Percentiles rank a stretch among this genome's conserved stretches.
phyloP scores from a whole-genome alignment of 257 asterid species.

The Perilla frutescens region DNA sequence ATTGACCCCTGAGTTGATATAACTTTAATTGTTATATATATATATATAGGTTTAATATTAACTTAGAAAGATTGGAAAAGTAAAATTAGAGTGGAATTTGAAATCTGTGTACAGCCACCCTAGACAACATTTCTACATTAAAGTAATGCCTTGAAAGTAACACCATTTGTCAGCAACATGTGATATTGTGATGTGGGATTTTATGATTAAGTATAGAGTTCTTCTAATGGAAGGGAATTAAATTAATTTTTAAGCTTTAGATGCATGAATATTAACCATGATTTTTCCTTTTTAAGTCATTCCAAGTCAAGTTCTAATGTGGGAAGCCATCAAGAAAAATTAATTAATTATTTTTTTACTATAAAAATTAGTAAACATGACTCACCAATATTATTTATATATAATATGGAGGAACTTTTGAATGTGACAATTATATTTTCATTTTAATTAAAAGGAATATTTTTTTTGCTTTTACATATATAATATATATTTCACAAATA shows the following conservation, averaged over 20 bases:
- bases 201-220: slow-evolving; percentile 31
- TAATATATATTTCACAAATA: no score
- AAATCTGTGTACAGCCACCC: slow-evolving; percentile 43
- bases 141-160: slow-evolving; percentile 35
- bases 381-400: not conserved
- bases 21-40: not conserved
- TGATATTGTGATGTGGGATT: slow-evolving; percentile 37
- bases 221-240: slow-evolving; percentile 38
- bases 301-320: slow-evolving; percentile 27
- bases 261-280: slow-evolving; percentile 43
- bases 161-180: slow-evolving; percentile 51
- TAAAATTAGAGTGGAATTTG: not conserved
- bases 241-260: slow-evolving; percentile 16
- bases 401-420: not conserved
- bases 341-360: not conserved
- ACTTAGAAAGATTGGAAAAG: not conserved
- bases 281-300: slow-evolving; percentile 26
- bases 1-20: no score
- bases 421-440: not conserved
- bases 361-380: slow-evolving; percentile 7
- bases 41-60: not conserved
- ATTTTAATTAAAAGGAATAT: not conserved
- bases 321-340: slow-evolving; percentile 34
- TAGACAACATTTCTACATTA: slow-evolving; percentile 36
- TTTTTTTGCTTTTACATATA: no score